Evolutionary conservation across 225 moss, liverwort and hornwort species (phyloP), one percentile per base, ranked within the genome.

Genomic region (Neckera pumila): DNA sequence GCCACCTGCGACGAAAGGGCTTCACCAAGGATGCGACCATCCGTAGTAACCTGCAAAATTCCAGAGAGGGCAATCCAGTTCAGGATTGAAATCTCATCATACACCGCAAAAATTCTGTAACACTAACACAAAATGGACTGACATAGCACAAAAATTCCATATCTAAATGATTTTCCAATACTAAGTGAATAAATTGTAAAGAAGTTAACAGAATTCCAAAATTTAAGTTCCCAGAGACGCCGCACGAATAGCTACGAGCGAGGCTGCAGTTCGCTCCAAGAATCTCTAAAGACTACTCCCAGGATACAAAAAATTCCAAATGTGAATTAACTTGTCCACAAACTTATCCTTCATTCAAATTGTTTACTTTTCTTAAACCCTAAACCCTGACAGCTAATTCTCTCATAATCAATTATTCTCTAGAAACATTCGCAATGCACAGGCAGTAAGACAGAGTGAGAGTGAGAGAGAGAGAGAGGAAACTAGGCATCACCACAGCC

Each of bases 1-100:
- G 71, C 54, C 90, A 98, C 98, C 97, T 99, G 99, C 86, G 97
- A 99, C 70, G 96, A 92, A 86, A 99, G 95, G 61, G 97, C 93
- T 94, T 99, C 99, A 65, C 99, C 99, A 51, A 96, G 87, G 25
- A 99, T 95, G 82, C 89, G 94, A 86, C 99, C 97, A 88, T 95
- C 93, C 62, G 94, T 93, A 84, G 92, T 90, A 80, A 98, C 95
- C 98, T 98, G 91, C 82, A 86, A 53, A 33, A 83, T 82, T 86
- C 82, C 54, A 86, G 23, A 86, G 36, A 67, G 22, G 19, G 12
- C 23, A 83, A 67, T 78, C 66, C 61, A 85, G 47, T 60, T 86
- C 28, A 30, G 23, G 22, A 7, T 85, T 86, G 18, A 87, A 70
- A 67, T 66, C 75, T 83, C 43, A 63, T 65, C 20, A 85, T 31